Evolutionary conservation across 257 asterid genomes (phyloP), one percentile per base, ranked within the genome.

Genomic region (Solanum virginianum): DNA sequence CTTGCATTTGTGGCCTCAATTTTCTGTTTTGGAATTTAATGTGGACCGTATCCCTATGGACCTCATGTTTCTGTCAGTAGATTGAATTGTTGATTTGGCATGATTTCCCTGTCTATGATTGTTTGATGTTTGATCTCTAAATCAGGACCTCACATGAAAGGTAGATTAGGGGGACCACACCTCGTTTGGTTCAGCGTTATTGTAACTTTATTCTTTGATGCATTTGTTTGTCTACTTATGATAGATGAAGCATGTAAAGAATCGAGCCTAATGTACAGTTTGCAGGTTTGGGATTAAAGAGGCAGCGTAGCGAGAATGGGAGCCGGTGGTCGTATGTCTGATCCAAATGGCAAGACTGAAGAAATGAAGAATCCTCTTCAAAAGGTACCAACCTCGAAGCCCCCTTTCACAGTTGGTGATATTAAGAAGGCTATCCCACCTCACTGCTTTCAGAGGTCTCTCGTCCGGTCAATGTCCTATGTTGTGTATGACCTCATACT

Each of bases 361-460:
- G 53, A 63, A 41, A 86, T 86, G 86, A 90, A 85, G 84, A 85
- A 82, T 80, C 77, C 87, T 51, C 20, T 87, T 65, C 72, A 88
- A 51, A 83, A 91, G 85, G 95, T 88, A 7, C 97, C 95, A 8
- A 49, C 77, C 87, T 79, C 92, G 3, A 93, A 91, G 89, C 97
- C 97, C 10, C 91, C 93, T 3, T 93, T 93, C 91, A 82, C 95
- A 0, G 83, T 93, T 6, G 93, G 94, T 36, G 97, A 93, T 63
- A 74, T 93, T 74, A 93, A 93, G 92, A 93, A 92, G 53, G 94
- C 89, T 85, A 91, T 93, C 83, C 97, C 97, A 22, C 95, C 97
- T 65, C 94, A 92, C 84, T 93, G 97, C 91, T 93, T 93, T 75
- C 17, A 90, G 84, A 74, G 97, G 49, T 93, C 97, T 45, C 90